Conservation (phyloP, 1,139 yeast species). For the Yamadazyma conglobata region DNA sequence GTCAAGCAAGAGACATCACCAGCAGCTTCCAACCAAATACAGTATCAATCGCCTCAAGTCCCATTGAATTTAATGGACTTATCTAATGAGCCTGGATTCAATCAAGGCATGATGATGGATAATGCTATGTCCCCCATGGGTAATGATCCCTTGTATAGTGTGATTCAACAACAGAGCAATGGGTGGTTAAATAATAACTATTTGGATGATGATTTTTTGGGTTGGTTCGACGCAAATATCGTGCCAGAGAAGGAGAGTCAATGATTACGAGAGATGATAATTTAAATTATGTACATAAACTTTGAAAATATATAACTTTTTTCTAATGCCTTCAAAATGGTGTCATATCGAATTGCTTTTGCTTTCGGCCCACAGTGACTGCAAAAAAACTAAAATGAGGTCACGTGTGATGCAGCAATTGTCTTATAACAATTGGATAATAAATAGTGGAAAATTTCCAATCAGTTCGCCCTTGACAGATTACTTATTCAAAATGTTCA, state of each 20-base stretch:
- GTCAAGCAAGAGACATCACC: no score
- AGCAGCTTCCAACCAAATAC: no score
- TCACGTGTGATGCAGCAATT: constrained; percentile 12
- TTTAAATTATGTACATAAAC: no score
- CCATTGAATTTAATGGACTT: constrained; percentile 10
- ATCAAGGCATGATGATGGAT: constrained; percentile 11
- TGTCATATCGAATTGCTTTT: no score
- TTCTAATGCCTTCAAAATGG: no score
- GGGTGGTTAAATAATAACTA: constrained; percentile 70
- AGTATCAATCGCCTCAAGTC: constrained; percentile 4
- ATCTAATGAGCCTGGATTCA: constrained; percentile 15
- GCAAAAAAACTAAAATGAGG: no score
- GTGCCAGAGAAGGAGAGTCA: constrained; percentile 20
- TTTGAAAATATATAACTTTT: no score
- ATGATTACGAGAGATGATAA: no score
- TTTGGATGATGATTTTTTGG: constrained; percentile 74
- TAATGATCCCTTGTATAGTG: constrained; percentile 47
- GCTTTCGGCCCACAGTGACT: no score
- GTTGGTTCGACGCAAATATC: constrained; percentile 83
- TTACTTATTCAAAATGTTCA: constrained; percentile 12
- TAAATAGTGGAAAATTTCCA: no score
- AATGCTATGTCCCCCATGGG: constrained; percentile 17
- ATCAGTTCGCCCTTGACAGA: neutral
- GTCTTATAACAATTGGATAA: no score
- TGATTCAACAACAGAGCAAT: constrained; percentile 77